These are phyloP conservation scores for Mortierella sp. DNA, from an alignment of 371 early-diverging fungal genomes.

Conservation along the genomic window DNA sequence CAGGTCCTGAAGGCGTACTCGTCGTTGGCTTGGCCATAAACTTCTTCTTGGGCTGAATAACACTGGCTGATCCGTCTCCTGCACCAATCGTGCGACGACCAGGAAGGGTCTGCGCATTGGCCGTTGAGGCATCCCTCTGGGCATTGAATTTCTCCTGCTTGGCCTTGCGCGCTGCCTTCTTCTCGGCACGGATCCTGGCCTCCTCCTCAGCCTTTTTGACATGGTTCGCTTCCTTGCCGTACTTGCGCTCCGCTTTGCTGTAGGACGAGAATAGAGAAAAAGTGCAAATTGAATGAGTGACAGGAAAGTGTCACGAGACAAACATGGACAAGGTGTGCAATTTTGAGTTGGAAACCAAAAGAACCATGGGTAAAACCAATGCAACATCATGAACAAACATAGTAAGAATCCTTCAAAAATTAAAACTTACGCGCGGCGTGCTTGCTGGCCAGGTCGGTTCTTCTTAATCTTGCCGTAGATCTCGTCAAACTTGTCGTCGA, in stretches of 20 bases:
- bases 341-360: conserved; percentile 11
- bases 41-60: conserved; percentile 22
- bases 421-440: conserved; percentile 52
- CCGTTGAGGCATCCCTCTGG: conserved; percentile 35
- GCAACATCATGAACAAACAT: neutral
- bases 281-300: neutral
- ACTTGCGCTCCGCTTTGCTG: conserved; percentile 60
- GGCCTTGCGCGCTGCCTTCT: conserved; percentile 60
- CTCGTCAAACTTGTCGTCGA: conserved; percentile 60
- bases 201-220: conserved; percentile 73
- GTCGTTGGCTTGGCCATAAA: neutral
- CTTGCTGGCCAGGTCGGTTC: conserved; percentile 66
- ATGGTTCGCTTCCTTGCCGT: conserved; percentile 73
- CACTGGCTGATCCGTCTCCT: conserved; percentile 36
- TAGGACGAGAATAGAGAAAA: conserved; percentile 10
- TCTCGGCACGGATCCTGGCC: conserved; percentile 59
- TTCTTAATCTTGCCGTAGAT: conserved; percentile 58
- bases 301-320: conserved; percentile 9
- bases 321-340: neutral
- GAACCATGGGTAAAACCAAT: neutral
- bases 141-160: conserved; percentile 42
- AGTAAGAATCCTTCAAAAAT: neutral
- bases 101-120: conserved; percentile 40
- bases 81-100: conserved; percentile 42
- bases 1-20: conserved; percentile 27